Base-by-base conservation (phyloP, 306 rosid species). In the Prunus fruticosa region DNA sequence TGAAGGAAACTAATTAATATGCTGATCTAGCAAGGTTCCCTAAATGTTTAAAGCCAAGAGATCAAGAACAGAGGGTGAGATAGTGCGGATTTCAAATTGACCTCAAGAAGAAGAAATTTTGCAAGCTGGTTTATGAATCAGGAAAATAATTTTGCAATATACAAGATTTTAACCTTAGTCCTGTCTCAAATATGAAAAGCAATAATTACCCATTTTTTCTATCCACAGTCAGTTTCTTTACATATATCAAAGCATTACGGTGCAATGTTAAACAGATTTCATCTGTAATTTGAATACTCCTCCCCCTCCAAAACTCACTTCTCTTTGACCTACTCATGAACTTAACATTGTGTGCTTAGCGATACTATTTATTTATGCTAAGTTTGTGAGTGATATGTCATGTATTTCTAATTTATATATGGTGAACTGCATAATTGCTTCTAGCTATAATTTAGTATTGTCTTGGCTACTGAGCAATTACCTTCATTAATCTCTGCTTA, bases 401-500 rank as follows among this genome's bases (percentile, higher is more conserved):
- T 9, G 50, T 46, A 11, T 46, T 46, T 46, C 50, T 46, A 46
- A 1, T 11, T 46, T 46, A 46, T 46, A 12, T 46, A 46, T 2
- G 14, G 13, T 28, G 67, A 62, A 62, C n/a, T 27, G 15, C 67
- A 14, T 14, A 43, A 76, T 34, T 23, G 22, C 34, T 34, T 13
- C 12, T 16, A 62, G 38, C 25, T 63, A 67, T 50, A 41, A 19
- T 43, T 67, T 43, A 84, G 68, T 27, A 19, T 76, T 8, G 20
- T 54, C 52, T 27, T 22, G 28, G 14, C 61, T 45, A 5, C 7
- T 45, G 11, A 43, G 62, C 11, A 13, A 74, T 69, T 73, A 95
- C 97, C 95, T 85, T 82, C 22, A 74, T 86, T 74, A 84, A 64
- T 79, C 81, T 82, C 76, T 71, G 82, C 80, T 57, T 50, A 62